A percentile compares a stretch with the other conserved stretches of the same genome.
Conservation (phyloP, 2,329 filamentous ascomycete species). For the Pochonia chlamydosporia region DNA sequence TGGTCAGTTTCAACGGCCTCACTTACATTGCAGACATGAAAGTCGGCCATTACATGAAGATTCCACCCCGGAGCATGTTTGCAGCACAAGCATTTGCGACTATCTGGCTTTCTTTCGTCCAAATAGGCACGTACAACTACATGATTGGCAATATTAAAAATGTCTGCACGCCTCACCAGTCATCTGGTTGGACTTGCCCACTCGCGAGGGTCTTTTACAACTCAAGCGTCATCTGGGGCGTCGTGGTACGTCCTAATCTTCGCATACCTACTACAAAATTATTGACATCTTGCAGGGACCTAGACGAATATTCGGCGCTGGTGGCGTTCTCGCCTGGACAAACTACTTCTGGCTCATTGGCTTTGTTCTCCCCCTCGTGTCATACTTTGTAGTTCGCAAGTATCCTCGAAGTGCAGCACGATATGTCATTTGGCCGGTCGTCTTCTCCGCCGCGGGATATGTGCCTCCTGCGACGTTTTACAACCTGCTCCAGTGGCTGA, state of each 20-base stretch:
- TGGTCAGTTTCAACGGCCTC: slow-evolving; percentile 36
- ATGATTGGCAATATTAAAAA: slow-evolving; percentile 39
- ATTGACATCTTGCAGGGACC: slow-evolving; percentile 13
- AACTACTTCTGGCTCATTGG: slow-evolving; percentile 51
- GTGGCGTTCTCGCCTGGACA: slow-evolving; percentile 32
- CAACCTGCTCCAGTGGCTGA: slow-evolving; percentile 46
- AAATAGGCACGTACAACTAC: slow-evolving; percentile 29
- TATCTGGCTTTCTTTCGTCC: slow-evolving; percentile 29
- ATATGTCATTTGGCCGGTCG: slow-evolving; percentile 45
- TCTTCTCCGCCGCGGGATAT: slow-evolving; percentile 41
- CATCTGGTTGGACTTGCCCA: slow-evolving; percentile 48
- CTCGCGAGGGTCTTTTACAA: slow-evolving; percentile 53
- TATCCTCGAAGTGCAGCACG: slow-evolving; percentile 29
- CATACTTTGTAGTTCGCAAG: slow-evolving; percentile 39
- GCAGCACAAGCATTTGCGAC: slow-evolving; percentile 31
- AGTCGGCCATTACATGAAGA: slow-evolving; percentile 45
- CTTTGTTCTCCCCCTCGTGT: slow-evolving; percentile 34
- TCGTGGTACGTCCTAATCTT: slow-evolving; percentile 37
- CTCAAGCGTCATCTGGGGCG: slow-evolving; percentile 53
- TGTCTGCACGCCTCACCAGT: slow-evolving; percentile 42
- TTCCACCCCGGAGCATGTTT: slow-evolving; percentile 43
- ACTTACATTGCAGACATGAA: slow-evolving; percentile 42
- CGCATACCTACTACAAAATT: no score
- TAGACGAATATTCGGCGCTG: slow-evolving; percentile 22
- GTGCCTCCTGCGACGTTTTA: slow-evolving; percentile 49